Evolutionary conservation across 2,329 filamentous ascomycete species (phyloP).

Genomic region (Alternaria sp.): DNA sequence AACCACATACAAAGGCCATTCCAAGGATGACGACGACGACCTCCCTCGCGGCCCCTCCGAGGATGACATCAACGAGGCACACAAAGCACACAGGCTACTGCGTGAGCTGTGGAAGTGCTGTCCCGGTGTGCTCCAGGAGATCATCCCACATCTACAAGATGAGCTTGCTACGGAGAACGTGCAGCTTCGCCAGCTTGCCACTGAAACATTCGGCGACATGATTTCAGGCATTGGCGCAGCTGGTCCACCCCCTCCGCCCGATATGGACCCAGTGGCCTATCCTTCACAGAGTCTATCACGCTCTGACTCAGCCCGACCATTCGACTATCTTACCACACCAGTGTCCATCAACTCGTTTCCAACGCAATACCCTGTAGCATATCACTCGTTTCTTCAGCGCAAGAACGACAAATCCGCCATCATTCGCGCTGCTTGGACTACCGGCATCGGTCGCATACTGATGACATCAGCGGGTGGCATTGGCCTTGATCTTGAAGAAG

Average conservation of each 20-base stretch:
- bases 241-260: conserved; percentile 76
- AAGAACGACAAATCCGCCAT: conserved; percentile 84
- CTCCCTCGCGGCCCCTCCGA: conserved; percentile 71
- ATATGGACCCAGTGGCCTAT: conserved; percentile 82
- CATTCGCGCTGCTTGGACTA: conserved; percentile 87
- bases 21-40: conserved; percentile 55
- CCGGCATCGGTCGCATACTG: conserved; percentile 82
- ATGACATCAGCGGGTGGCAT: conserved; percentile 92
- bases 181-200: conserved; percentile 84
- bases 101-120: conserved; percentile 94
- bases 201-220: conserved; percentile 94
- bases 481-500: conserved; percentile 84
- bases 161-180: conserved; percentile 91
- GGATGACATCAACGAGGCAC: conserved; percentile 84
- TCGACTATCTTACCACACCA: conserved; percentile 77
- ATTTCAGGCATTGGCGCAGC: conserved; percentile 92
- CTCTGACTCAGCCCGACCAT: conserved; percentile 44
- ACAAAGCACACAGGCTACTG: conserved; percentile 87
- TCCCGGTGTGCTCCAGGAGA: conserved; percentile 86
- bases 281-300: conserved; percentile 71
- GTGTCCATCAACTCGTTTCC: conserved; percentile 89
- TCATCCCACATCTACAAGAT: conserved; percentile 91
- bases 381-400: conserved; percentile 83
- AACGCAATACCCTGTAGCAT: conserved; percentile 78
- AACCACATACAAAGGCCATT: conserved; percentile 29